These are phyloP conservation scores for Furcasterigmium furcatum DNA, from an alignment of 2,329 filamentous ascomycete genomes.

Conservation along the genomic window DNA sequence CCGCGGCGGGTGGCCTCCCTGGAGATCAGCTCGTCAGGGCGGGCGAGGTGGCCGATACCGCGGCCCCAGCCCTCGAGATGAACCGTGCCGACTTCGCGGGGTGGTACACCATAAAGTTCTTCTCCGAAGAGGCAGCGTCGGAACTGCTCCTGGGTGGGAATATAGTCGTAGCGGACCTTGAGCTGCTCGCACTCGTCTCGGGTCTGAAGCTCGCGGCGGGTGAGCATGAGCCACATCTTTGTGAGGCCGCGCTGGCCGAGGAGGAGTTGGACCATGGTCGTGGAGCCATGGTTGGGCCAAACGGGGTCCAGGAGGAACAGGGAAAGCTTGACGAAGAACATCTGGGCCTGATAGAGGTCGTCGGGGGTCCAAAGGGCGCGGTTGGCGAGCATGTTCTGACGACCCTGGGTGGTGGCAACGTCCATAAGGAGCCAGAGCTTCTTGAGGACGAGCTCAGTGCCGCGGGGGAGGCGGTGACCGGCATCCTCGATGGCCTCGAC, in stretches of 20 bases:
- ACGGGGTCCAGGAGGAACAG: slow-evolving; percentile 66
- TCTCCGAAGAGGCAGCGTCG: slow-evolving; percentile 12
- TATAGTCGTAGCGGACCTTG: slow-evolving; percentile 55
- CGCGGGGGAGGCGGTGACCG: slow-evolving; percentile 52
- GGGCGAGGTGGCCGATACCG: slow-evolving; percentile 40
- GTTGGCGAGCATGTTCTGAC: slow-evolving; percentile 53
- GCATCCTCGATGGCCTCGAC: slow-evolving; percentile 55
- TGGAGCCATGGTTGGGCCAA: slow-evolving; percentile 52
- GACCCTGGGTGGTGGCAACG: slow-evolving; percentile 51
- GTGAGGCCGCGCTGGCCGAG: slow-evolving; percentile 55
- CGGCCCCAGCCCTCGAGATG: slow-evolving; percentile 56
- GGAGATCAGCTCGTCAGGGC: slow-evolving; percentile 57
- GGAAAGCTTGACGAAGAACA: slow-evolving; percentile 70
- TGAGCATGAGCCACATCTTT: slow-evolving; percentile 58
- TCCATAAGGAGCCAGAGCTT: slow-evolving; percentile 77
- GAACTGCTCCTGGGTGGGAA: slow-evolving; percentile 20
- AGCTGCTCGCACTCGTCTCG: slow-evolving; percentile 51
- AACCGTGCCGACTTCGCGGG: slow-evolving; percentile 46
- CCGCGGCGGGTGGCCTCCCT: slow-evolving; percentile 50
- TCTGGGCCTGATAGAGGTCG: slow-evolving; percentile 59
- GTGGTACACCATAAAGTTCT: slow-evolving; percentile 47
- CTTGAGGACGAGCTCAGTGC: slow-evolving; percentile 45
- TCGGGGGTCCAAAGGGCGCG: slow-evolving; percentile 49
- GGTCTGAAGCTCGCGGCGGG: slow-evolving; percentile 47
- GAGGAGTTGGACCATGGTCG: slow-evolving; percentile 52